Conservation (phyloP, 2,329 filamentous ascomycete species). For the Westerdykella aurantiaca region DNA sequence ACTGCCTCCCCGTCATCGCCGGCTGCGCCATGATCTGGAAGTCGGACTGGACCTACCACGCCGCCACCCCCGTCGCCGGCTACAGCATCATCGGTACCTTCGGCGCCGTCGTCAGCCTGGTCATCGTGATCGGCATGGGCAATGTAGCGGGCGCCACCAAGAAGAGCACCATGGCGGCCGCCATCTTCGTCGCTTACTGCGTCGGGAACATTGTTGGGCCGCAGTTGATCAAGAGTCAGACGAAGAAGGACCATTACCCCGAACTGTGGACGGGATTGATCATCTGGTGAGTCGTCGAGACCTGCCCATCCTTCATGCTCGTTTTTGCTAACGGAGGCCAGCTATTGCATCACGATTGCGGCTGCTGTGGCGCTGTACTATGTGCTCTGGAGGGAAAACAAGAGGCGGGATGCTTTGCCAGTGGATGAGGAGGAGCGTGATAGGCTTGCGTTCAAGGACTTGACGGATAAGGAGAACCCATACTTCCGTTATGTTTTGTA, state of each 20-base stretch:
- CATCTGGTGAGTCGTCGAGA: slow-evolving; percentile 42
- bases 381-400: slow-evolving; percentile 46
- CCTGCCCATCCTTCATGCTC: not conserved
- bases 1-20: slow-evolving; percentile 67
- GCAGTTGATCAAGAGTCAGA: slow-evolving; percentile 63
- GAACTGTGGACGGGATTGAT: slow-evolving; percentile 66
- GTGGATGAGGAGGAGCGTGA: slow-evolving; percentile 56
- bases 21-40: slow-evolving; percentile 73
- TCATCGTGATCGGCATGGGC: slow-evolving; percentile 53
- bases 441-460: slow-evolving; percentile 40
- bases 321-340: slow-evolving; percentile 21
- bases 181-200: slow-evolving; percentile 70
- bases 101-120: slow-evolving; percentile 61
- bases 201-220: slow-evolving; percentile 73
- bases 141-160: slow-evolving; percentile 74
- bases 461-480: slow-evolving; percentile 55
- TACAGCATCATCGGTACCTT: slow-evolving; percentile 71
- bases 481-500: slow-evolving; percentile 51
- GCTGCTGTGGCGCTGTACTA: slow-evolving; percentile 53
- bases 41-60: slow-evolving; percentile 56
- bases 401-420: slow-evolving; percentile 47
- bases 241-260: slow-evolving; percentile 62
- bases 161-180: slow-evolving; percentile 69
- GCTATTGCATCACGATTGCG: slow-evolving; percentile 62
- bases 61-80: slow-evolving; percentile 61